These are phyloP conservation scores for Aegilops sharonensis DNA, from an alignment of 176 grass and related monocot species.

Conservation along the genomic window DNA sequence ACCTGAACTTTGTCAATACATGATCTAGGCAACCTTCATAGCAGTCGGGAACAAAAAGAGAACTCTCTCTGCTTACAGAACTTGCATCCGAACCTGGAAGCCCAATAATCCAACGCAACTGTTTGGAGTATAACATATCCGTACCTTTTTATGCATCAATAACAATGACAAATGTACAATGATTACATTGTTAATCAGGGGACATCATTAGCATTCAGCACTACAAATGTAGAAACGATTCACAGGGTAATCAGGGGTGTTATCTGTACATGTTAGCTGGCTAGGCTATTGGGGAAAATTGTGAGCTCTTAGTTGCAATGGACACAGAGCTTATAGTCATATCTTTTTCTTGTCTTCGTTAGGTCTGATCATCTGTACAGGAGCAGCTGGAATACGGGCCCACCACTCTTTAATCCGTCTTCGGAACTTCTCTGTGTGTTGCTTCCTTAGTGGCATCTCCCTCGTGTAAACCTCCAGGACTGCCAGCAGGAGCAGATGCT, in stretches of 20 bases:
- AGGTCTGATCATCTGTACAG: slow-evolving; percentile 65
- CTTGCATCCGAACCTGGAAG: not conserved
- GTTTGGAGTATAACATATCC: not conserved
- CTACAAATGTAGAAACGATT: not conserved
- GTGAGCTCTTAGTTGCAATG: not conserved
- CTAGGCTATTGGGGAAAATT: not conserved
- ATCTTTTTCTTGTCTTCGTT: slow-evolving; percentile 64
- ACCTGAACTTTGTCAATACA: not conserved
- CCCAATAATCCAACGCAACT: not conserved
- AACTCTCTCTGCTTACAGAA: not conserved
- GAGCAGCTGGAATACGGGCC: slow-evolving; percentile 79
- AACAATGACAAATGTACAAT: slow-evolving; percentile 7
- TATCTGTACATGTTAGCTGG: slow-evolving; percentile 30
- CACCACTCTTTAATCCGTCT: slow-evolving; percentile 77
- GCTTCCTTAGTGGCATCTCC: slow-evolving; percentile 82
- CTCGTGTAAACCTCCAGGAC: slow-evolving; percentile 70
- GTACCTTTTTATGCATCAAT: not conserved
- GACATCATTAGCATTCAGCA: not conserved
- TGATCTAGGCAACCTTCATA: not conserved
- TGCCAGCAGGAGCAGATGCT: slow-evolving; percentile 45
- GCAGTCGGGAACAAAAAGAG: not conserved
- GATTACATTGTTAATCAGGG: not conserved
- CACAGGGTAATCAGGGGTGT: not conserved
- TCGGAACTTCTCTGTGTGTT: slow-evolving; percentile 54
- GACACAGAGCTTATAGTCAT: slow-evolving; percentile 24